Evolutionary conservation across 73 alveolate genomes (phyloP).

Genomic region (Paramecium primaurelia): DNA sequence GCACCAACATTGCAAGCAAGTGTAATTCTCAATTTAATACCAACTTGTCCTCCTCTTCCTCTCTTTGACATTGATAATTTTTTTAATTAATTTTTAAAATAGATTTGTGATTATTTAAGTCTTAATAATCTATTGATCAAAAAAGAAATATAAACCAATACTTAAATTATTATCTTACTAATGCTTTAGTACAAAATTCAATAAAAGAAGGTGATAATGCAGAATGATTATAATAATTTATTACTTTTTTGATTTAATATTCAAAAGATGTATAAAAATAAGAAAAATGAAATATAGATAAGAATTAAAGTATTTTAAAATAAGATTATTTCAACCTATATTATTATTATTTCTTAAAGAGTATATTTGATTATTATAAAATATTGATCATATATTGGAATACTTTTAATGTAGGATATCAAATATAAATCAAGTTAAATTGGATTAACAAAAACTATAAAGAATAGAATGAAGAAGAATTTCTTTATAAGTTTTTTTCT

Average conservation of each 20-base stretch:
- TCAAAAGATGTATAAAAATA: neutral
- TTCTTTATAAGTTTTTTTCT: neutral
- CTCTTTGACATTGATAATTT: conserved; percentile 39
- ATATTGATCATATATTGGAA: too few species aligned
- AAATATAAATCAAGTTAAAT: too few species aligned
- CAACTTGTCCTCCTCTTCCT: conserved; percentile 66
- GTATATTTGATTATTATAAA: neutral
- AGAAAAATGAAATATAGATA: too few species aligned
- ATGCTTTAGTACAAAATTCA: neutral
- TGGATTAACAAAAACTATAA: neutral
- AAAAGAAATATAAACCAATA: neutral
- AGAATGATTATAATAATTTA: neutral
- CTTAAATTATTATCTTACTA: too few species aligned
- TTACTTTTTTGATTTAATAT: too few species aligned
- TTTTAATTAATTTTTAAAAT: neutral
- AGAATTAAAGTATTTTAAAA: neutral
- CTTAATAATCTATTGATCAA: neutral
- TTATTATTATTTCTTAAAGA: neutral
- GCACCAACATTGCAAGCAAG: conserved; percentile 87
- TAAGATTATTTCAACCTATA: neutral
- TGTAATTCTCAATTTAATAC: conserved; percentile 55
- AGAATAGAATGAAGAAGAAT: neutral
- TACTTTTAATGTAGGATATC: too few species aligned
- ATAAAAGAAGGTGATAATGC: neutral
- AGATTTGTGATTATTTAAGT: neutral